Percentiles rank a stretch among this genome's conserved stretches.
phyloP scores from a whole-genome alignment of 2,329 filamentous ascomycete genomes.

The Basipetospora sp. region DNA sequence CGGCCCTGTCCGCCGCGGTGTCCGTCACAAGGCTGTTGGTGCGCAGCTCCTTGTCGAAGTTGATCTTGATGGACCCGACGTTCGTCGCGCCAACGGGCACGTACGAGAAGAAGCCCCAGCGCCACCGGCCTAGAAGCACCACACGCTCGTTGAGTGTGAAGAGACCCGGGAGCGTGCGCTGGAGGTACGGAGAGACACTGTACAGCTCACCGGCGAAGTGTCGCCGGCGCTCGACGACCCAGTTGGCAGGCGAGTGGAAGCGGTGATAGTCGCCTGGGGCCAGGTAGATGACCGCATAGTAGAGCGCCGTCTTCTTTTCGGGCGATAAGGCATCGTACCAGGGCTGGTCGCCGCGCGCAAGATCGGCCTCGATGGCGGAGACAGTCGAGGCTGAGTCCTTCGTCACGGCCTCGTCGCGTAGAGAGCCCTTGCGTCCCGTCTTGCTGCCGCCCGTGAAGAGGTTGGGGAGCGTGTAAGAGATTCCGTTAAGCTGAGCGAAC shows the following conservation, averaged over 20 bases:
- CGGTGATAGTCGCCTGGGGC: slow-evolving; percentile 96
- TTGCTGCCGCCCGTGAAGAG: slow-evolving; percentile 60
- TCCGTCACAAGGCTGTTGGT: slow-evolving; percentile 88
- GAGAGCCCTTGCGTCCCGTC: slow-evolving; percentile 30
- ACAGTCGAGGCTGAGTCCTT: slow-evolving; percentile 54
- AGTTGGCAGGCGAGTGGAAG: slow-evolving; percentile 88
- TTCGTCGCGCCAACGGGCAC: slow-evolving; percentile 94
- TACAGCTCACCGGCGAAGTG: slow-evolving; percentile 96
- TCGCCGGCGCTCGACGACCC: slow-evolving; percentile 88
- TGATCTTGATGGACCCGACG: slow-evolving; percentile 89
- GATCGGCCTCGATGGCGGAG: slow-evolving; percentile 67
- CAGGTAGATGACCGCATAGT: slow-evolving; percentile 90
- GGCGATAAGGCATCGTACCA: slow-evolving; percentile 56
- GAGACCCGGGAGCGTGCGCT: slow-evolving; percentile 78
- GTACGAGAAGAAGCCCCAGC: slow-evolving; percentile 93
- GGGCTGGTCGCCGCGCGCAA: slow-evolving; percentile 55
- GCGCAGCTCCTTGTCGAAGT: slow-evolving; percentile 87
- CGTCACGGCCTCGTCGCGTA: slow-evolving; percentile 58
- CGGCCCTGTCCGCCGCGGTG: slow-evolving; percentile 75
- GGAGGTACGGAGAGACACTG: slow-evolving; percentile 86
- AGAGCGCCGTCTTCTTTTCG: slow-evolving; percentile 56
- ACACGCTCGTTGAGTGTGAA: slow-evolving; percentile 96
- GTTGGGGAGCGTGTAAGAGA: slow-evolving; percentile 81
- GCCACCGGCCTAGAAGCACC: slow-evolving; percentile 83
- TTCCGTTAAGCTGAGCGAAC: slow-evolving; percentile 86